phyloP scores from a whole-genome alignment of 306 rosid genomes.

The Quercus parvula region DNA sequence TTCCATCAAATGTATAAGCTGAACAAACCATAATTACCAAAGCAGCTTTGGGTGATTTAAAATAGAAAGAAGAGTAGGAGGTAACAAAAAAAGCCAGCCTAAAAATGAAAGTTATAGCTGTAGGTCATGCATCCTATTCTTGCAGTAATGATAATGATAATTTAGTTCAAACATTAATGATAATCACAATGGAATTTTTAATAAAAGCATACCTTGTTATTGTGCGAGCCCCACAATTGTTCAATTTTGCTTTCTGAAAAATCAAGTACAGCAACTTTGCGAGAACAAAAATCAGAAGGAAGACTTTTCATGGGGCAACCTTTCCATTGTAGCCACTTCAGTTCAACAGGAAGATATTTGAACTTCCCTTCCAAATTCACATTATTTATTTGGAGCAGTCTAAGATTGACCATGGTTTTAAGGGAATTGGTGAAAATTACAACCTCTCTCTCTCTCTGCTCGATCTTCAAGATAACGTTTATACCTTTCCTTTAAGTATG shows the following conservation, averaged over 20 bases:
- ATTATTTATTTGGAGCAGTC: slow-evolving; percentile 56
- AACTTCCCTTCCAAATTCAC: slow-evolving; percentile 39
- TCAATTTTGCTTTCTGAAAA: slow-evolving; percentile 44
- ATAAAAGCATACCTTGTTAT: slow-evolving; percentile 26
- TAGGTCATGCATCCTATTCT: too few species aligned
- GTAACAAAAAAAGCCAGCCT: too few species aligned
- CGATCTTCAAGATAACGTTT: slow-evolving; percentile 11
- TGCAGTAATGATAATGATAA: too few species aligned
- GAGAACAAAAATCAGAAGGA: slow-evolving; percentile 39
- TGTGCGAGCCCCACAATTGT: slow-evolving; percentile 20
- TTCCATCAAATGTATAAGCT: too few species aligned
- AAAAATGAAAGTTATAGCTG: too few species aligned
- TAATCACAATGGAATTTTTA: not conserved
- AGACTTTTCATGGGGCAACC: slow-evolving; percentile 44
- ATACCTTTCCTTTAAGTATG: slow-evolving; percentile 31
- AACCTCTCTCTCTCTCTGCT: slow-evolving; percentile 25
- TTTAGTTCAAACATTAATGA: too few species aligned
- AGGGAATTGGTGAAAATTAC: slow-evolving; percentile 29
- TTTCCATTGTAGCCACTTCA: slow-evolving; percentile 75
- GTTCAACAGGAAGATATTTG: slow-evolving; percentile 32
- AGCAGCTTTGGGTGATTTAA: too few species aligned
- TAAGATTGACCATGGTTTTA: slow-evolving; percentile 37
- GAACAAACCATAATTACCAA: too few species aligned
- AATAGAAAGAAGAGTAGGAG: too few species aligned
- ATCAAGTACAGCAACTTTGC: slow-evolving; percentile 53